Percentiles rank a stretch among this genome's conserved stretches.
phyloP scores from a whole-genome alignment of 768 basidiomycete genomes.

The Tricholoma sp. region DNA sequence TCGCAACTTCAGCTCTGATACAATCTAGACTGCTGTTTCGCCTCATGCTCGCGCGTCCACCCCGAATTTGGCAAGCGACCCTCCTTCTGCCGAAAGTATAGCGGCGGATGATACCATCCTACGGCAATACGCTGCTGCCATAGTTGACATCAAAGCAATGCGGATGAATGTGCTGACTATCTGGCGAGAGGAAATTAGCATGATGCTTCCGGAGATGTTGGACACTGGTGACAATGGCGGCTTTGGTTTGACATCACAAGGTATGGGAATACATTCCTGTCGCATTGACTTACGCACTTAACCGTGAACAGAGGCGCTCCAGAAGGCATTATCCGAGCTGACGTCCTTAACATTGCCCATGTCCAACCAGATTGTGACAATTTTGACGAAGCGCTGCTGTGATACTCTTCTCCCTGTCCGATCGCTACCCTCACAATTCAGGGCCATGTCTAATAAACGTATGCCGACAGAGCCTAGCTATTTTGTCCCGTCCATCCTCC shows the following conservation, averaged over 20 bases:
- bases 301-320: slow-evolving; percentile 46
- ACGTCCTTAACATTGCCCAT: slow-evolving; percentile 50
- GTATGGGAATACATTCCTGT: slow-evolving; percentile 19
- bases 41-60: slow-evolving; percentile 44
- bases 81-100: slow-evolving; percentile 46
- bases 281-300: not conserved
- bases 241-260: slow-evolving; percentile 44
- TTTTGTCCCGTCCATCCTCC: slow-evolving; percentile 77
- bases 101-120: slow-evolving; percentile 63
- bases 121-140: slow-evolving; percentile 58
- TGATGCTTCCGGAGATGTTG: slow-evolving; percentile 49
- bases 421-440: slow-evolving; percentile 86
- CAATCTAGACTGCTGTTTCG: slow-evolving; percentile 10
- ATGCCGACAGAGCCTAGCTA: slow-evolving; percentile 77
- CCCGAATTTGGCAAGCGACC: slow-evolving; percentile 44
- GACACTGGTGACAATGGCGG: slow-evolving; percentile 24
- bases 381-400: slow-evolving; percentile 76
- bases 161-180: slow-evolving; percentile 46
- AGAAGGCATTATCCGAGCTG: slow-evolving; percentile 44
- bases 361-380: slow-evolving; percentile 57
- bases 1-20: not conserved
- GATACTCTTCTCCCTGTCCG: slow-evolving; percentile 83
- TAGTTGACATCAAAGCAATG: slow-evolving; percentile 64
- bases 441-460: slow-evolving; percentile 75
- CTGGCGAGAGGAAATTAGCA: slow-evolving; percentile 65